Conservation (phyloP, 2,329 filamentous ascomycete genomes). For the Penicillium sp. region DNA sequence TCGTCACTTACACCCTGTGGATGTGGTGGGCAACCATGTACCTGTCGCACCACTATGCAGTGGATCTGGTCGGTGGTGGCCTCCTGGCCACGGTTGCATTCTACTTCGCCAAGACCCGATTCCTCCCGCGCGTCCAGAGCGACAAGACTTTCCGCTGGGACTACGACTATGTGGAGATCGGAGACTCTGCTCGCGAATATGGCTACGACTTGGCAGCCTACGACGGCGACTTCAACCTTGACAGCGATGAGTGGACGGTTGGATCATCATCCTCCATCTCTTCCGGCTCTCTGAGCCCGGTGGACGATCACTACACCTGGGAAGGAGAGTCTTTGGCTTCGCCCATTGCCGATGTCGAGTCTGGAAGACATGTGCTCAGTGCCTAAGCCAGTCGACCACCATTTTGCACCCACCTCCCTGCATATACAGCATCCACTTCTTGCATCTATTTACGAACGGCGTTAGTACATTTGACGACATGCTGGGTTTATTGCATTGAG, state of each 20-base stretch:
- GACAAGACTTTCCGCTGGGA: constrained; percentile 89
- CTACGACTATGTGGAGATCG: constrained; percentile 84
- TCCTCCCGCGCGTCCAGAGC: constrained; percentile 69
- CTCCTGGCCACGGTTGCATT: constrained; percentile 68
- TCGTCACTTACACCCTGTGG: constrained; percentile 79
- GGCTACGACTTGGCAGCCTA: constrained; percentile 51
- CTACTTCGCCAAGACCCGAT: constrained; percentile 71
- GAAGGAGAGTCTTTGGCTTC: constrained; percentile 34
- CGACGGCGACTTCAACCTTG: constrained; percentile 50
- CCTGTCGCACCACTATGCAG: constrained; percentile 90
- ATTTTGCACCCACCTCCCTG: too few relatives aligned
- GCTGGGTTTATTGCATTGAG: too few relatives aligned
- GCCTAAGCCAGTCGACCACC: too few relatives aligned
- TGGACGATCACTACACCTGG: constrained; percentile 49
- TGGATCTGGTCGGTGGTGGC: constrained; percentile 81
- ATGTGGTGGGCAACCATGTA: constrained; percentile 99
- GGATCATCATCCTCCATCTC: constrained; percentile 72
- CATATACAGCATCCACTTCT: constrained; percentile 12
- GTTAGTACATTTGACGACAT: too few relatives aligned
- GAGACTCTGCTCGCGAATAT: constrained; percentile 50
- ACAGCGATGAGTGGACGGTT: constrained; percentile 84
- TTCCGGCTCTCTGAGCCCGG: constrained; percentile 54
- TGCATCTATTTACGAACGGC: too few relatives aligned
- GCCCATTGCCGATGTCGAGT: constrained; percentile 34
- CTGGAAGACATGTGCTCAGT: constrained; percentile 34